phyloP scores from a whole-genome alignment of 139 green algal genomes.

The Micromonas commoda region DNA sequence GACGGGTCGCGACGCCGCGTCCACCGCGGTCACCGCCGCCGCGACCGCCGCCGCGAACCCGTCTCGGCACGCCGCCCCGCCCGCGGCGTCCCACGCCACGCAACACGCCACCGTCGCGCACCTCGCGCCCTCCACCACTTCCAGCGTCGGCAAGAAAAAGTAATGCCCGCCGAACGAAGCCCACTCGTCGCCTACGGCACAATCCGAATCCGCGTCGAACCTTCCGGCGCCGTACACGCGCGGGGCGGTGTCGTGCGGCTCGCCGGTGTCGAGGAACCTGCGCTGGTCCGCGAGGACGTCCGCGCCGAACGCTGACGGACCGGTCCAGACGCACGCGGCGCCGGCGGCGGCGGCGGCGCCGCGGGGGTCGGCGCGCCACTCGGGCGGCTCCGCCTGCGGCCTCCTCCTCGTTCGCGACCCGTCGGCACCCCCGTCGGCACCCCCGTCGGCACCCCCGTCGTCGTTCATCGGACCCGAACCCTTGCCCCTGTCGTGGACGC shows the following conservation, averaged over 20 bases:
- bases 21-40: background rate
- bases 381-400: background rate
- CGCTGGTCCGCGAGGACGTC: background rate
- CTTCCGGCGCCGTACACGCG: background rate
- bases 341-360: conserved; percentile 6
- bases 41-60: background rate
- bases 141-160: conserved; percentile 2
- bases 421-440: too few relatives aligned
- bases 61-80: too few relatives aligned
- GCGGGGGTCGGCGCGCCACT: background rate
- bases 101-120: background rate
- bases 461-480: too few relatives aligned
- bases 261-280: background rate
- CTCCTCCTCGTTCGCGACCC: background rate
- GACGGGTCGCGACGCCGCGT: background rate
- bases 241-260: background rate
- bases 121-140: background rate
- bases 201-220: background rate
- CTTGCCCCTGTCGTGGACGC: too few relatives aligned
- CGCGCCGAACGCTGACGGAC: background rate
- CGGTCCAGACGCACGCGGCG: conserved; percentile 5
- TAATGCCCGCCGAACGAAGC: conserved; percentile 5
- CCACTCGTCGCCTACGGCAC: background rate
- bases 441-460: too few relatives aligned
- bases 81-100: conserved; percentile 2